Conservation (phyloP, 23 red algal species). For the Cyanidioschyzon merolae region DNA sequence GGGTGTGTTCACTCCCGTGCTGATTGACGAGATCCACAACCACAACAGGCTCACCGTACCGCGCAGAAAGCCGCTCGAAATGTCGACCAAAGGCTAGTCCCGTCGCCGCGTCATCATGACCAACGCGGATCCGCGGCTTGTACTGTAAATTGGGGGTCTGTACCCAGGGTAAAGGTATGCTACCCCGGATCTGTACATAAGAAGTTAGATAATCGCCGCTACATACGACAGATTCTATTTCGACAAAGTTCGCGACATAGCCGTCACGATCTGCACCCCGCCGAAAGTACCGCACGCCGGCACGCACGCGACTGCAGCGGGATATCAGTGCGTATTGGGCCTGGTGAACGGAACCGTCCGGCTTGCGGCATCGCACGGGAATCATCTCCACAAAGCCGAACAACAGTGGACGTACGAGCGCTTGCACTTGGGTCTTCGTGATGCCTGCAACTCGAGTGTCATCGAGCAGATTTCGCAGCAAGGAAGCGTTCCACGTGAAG, state of each 20-base stretch:
- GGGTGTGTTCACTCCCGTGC: slow-evolving; percentile 35
- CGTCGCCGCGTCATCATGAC: slow-evolving; percentile 25
- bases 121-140: slow-evolving; percentile 54
- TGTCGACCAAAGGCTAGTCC: slow-evolving; percentile 51
- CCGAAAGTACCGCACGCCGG: slow-evolving; percentile 56
- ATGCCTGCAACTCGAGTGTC: neutral
- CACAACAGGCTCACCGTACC: slow-evolving; percentile 58
- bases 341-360: neutral
- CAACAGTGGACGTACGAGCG: neutral
- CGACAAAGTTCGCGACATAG: slow-evolving; percentile 87
- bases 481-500: neutral
- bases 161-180: slow-evolving; percentile 73
- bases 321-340: slow-evolving; percentile 34
- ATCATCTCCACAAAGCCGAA: neutral
- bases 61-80: slow-evolving; percentile 54
- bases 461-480: neutral
- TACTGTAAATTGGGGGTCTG: slow-evolving; percentile 57
- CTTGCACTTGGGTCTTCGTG: neutral
- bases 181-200: slow-evolving; percentile 66
- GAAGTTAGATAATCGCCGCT: slow-evolving; percentile 22
- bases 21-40: slow-evolving; percentile 65
- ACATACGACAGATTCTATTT: slow-evolving; percentile 54
- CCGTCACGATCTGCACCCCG: slow-evolving; percentile 77
- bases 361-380: neutral
- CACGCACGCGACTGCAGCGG: slow-evolving; percentile 40